Evolutionary conservation across 768 basidiomycete genomes (phyloP).

Genomic region (Psilocybe cubensis): DNA sequence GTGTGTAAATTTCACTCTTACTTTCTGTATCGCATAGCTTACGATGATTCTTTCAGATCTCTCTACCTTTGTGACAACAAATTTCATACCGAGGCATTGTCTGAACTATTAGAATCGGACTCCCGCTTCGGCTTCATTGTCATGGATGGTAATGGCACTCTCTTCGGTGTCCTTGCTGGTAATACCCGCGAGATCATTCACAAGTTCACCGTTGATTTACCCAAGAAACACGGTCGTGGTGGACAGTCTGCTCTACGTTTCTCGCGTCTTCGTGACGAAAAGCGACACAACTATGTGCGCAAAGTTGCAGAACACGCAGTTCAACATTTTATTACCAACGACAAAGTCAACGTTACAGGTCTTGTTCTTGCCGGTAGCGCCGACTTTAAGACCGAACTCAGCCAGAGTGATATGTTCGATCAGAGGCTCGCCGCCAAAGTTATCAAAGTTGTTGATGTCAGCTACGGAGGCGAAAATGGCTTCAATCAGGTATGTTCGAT

Average conservation of each 20-base stretch:
- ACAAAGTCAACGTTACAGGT: slow-evolving; percentile 98
- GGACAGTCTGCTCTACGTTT: slow-evolving; percentile 99
- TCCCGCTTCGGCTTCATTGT: slow-evolving; percentile 99
- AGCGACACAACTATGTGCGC: slow-evolving; percentile 99
- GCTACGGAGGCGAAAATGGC: slow-evolving; percentile 98
- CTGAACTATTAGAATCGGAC: slow-evolving; percentile 96
- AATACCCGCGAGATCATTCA: slow-evolving; percentile 98
- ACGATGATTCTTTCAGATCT: slow-evolving; percentile 56
- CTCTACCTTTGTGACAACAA: slow-evolving; percentile 99
- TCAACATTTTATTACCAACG: slow-evolving; percentile 96
- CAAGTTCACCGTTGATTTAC: slow-evolving; percentile 98
- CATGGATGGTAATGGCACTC: slow-evolving; percentile 98
- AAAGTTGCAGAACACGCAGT: slow-evolving; percentile 98
- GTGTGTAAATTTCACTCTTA: slow-evolving; percentile 49
- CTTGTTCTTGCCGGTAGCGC: slow-evolving; percentile 96
- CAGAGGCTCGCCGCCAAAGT: slow-evolving; percentile 84
- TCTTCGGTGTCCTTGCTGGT: slow-evolving; percentile 94
- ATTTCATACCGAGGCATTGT: slow-evolving; percentile 97
- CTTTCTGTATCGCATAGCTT: not conserved
- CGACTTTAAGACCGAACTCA: slow-evolving; percentile 98
- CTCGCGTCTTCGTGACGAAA: slow-evolving; percentile 98
- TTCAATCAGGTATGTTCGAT: slow-evolving; percentile 85
- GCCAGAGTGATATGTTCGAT: slow-evolving; percentile 97
- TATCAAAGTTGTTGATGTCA: slow-evolving; percentile 98
- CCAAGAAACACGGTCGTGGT: slow-evolving; percentile 99